These are phyloP conservation scores for Suillus variegatus DNA, from an alignment of 768 basidiomycete species.

Conservation along the genomic window DNA sequence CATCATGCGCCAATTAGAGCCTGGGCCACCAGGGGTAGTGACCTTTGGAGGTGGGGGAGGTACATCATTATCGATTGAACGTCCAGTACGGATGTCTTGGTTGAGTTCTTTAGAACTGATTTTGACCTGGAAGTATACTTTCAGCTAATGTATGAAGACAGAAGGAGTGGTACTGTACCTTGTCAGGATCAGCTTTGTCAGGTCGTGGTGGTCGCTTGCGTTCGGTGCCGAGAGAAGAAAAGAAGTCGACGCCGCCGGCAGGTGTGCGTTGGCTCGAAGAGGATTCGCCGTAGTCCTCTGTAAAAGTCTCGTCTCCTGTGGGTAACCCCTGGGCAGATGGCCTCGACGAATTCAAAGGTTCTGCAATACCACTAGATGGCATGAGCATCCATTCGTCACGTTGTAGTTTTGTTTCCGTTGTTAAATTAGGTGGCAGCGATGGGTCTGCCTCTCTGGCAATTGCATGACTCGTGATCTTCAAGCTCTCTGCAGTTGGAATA, in stretches of 20 bases:
- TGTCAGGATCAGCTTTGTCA: constrained; percentile 68
- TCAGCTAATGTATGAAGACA: constrained; percentile 11
- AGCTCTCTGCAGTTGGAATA: constrained; percentile 74
- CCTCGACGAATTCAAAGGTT: constrained; percentile 34
- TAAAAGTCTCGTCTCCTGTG: constrained; percentile 50
- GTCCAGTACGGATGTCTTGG: constrained; percentile 50
- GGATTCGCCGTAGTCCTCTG: constrained; percentile 65
- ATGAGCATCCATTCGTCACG: constrained; percentile 91
- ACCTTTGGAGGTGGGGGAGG: constrained; percentile 43
- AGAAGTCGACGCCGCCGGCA: constrained; percentile 79
- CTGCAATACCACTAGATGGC: constrained; percentile 28
- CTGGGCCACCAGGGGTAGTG: constrained; percentile 82
- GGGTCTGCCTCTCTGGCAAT: constrained; percentile 44
- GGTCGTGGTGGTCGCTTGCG: constrained; percentile 63
- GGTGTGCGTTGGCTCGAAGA: constrained; percentile 46
- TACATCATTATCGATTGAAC: constrained; percentile 40
- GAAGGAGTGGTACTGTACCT: constrained; percentile 45
- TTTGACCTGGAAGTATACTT: constrained; percentile 46
- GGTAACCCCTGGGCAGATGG: constrained; percentile 30
- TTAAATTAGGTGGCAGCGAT: constrained; percentile 45
- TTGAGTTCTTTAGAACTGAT: constrained; percentile 68
- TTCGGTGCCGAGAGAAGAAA: constrained; percentile 83
- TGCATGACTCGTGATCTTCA: constrained; percentile 68
- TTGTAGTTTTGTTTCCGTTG: constrained; percentile 51
- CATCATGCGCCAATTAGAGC: constrained; percentile 98